These are phyloP conservation scores for Paulownia fortunei DNA, from an alignment of 257 asterid species.

Conservation along the genomic window DNA sequence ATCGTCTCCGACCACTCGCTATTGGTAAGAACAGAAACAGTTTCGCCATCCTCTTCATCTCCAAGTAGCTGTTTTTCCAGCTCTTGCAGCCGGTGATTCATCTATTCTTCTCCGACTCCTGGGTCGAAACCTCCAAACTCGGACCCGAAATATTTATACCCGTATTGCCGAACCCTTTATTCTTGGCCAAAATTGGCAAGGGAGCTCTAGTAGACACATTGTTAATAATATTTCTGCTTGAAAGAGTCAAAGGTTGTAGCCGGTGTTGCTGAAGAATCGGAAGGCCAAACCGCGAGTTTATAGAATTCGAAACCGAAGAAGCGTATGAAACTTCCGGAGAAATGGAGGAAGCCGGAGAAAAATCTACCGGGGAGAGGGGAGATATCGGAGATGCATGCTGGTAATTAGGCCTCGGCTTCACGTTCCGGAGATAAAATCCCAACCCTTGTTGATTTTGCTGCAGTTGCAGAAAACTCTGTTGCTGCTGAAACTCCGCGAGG, in stretches of 20 bases:
- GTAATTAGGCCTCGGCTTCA: slow-evolving; percentile 59
- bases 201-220: slow-evolving; percentile 32
- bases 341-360: slow-evolving; percentile 44
- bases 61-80: slow-evolving; percentile 76
- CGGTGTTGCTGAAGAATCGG: slow-evolving; percentile 60
- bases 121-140: slow-evolving; percentile 30
- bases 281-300: slow-evolving; percentile 48
- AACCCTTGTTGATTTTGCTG: slow-evolving; percentile 50
- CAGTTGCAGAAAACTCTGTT: slow-evolving; percentile 43
- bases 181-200: slow-evolving; percentile 45
- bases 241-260: slow-evolving; percentile 32
- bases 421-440: slow-evolving; percentile 71
- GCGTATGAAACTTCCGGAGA: slow-evolving; percentile 48
- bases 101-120: slow-evolving; percentile 53
- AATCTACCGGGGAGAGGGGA: slow-evolving; percentile 62
- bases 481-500: slow-evolving; percentile 63
- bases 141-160: not conserved
- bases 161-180: slow-evolving; percentile 22
- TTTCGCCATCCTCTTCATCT: slow-evolving; percentile 63
- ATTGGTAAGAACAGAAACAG: slow-evolving; percentile 59
- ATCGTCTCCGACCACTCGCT: slow-evolving; percentile 84
- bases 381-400: slow-evolving; percentile 62
- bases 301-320: slow-evolving; percentile 46
- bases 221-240: slow-evolving; percentile 24
- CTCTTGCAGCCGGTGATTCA: slow-evolving; percentile 66